Conservation (phyloP, 306 rosid genomes). For the Lithocarpus polystachyus region DNA sequence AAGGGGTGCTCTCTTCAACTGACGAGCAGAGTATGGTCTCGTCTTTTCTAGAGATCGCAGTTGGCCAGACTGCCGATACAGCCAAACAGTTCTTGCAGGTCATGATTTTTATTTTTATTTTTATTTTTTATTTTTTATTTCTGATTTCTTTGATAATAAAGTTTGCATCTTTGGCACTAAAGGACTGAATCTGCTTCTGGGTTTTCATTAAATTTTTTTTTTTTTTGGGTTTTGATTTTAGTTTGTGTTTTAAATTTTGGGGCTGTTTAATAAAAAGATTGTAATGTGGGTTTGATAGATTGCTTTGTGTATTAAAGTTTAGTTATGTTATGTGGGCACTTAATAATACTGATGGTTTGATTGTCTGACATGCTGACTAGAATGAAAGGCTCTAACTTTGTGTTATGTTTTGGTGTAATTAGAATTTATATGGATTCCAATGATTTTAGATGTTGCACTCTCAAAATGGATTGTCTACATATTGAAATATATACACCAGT, state of each 20-base stretch:
- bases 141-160: not conserved
- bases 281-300: not conserved
- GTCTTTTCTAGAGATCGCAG: constrained; percentile 56
- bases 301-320: not conserved
- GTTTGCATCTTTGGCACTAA: not conserved
- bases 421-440: not conserved
- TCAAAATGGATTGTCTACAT: not conserved
- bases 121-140: not conserved
- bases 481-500: not conserved
- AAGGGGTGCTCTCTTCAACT: constrained; percentile 29
- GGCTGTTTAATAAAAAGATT: not conserved
- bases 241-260: not conserved
- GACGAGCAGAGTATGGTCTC: constrained; percentile 49
- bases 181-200: not conserved
- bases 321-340: not conserved
- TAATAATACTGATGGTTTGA: not conserved
- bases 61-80: constrained; percentile 46
- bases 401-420: no score
- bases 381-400: not conserved
- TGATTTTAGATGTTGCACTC: not conserved
- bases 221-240: not conserved
- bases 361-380: not conserved
- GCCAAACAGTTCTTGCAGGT: constrained; percentile 54
- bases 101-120: not conserved
- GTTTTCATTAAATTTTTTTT: no score